phyloP scores from a whole-genome alignment of 352 stramenopile genomes.

The Globisporangium iwayamae region DNA sequence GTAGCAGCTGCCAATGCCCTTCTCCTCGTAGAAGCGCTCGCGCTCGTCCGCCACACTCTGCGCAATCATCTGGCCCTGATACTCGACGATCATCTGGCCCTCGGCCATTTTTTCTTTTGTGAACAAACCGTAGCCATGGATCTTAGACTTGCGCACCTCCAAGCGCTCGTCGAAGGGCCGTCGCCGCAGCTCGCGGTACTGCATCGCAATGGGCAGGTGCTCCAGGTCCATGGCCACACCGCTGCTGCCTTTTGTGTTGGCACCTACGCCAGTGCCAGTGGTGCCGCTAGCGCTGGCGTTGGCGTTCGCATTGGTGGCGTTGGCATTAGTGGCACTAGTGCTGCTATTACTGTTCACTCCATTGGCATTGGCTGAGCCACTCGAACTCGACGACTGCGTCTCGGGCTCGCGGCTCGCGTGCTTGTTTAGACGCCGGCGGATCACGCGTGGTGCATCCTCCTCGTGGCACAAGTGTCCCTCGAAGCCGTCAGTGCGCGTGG shows the following conservation, averaged over 20 bases:
- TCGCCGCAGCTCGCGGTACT: slow-evolving; percentile 91
- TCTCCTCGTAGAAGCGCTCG: slow-evolving; percentile 92
- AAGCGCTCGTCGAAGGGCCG: slow-evolving; percentile 89
- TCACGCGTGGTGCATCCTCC: slow-evolving; percentile 20
- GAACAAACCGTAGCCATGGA: slow-evolving; percentile 97
- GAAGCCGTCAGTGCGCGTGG: slow-evolving; percentile 84
- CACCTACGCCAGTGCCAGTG: neutral
- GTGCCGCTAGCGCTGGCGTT: neutral
- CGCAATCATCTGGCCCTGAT: slow-evolving; percentile 93
- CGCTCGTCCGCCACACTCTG: slow-evolving; percentile 90
- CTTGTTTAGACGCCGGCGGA: slow-evolving; percentile 44
- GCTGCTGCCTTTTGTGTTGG: slow-evolving; percentile 20
- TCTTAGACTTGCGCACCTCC: slow-evolving; percentile 90
- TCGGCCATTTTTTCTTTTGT: slow-evolving; percentile 88
- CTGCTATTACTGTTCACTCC: slow-evolving; percentile 10
- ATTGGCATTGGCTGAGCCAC: slow-evolving; percentile 13
- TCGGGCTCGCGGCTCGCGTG: slow-evolving; percentile 40
- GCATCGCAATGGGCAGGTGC: slow-evolving; percentile 82
- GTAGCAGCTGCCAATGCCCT: slow-evolving; percentile 94
- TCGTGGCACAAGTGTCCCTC: slow-evolving; percentile 35
- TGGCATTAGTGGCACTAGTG: neutral
- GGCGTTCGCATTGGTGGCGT: slow-evolving; percentile 13
- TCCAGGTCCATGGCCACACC: slow-evolving; percentile 71
- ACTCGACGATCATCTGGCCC: slow-evolving; percentile 96
- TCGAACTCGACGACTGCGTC: slow-evolving; percentile 11